Evolutionary conservation across 2,329 filamentous ascomycete species (phyloP), one percentile per base, ranked within the genome.

Genomic region (Fusarium sp.): DNA sequence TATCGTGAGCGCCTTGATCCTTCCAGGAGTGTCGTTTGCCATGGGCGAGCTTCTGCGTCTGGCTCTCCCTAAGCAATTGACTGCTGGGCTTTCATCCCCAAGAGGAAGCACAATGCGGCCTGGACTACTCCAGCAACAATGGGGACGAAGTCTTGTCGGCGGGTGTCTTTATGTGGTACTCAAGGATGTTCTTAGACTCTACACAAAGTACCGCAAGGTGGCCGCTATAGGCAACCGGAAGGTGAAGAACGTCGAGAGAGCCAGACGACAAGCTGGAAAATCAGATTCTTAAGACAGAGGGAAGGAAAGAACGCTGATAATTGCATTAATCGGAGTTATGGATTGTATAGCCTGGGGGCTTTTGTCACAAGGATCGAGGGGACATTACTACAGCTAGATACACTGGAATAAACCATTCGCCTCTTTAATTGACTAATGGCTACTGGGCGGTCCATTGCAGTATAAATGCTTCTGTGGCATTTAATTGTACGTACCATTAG

Each of bases 131-230:
- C 92, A 96, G 74, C 88, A 91, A 70, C 88, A 90, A 59, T 98
- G 96, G 93, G 96, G 94, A 2, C 85, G 96, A 56, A 97, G 92
- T 73, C 83, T 99, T 4, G 85, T 96, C 2, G 96, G 96, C 2
- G 96, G 96, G 0, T 96, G 93, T 75, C 80, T 97, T 20, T 97
- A 95, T 73, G 90, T 98, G 17, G 89, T 97, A 11, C 78, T 97
- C 51, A 96, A 95, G 77, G 89, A 91, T 71, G 82, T 82, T 4
- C 80, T 90, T 49, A 80, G 82, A 58, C 77, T 91, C 23, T 91
- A 89, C 73, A 83, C 85, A 67, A 91, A 90, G 78, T 89, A 88
- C 76, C 82, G 87, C 63, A 84, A 83, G 63, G 88, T 87, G 14
- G 82, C 85, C 70, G 83, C 87, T 33, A 84, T 85, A 72, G 80